Conservation (phyloP, 176 grass and related monocot genomes). For the Carex cristatella region DNA sequence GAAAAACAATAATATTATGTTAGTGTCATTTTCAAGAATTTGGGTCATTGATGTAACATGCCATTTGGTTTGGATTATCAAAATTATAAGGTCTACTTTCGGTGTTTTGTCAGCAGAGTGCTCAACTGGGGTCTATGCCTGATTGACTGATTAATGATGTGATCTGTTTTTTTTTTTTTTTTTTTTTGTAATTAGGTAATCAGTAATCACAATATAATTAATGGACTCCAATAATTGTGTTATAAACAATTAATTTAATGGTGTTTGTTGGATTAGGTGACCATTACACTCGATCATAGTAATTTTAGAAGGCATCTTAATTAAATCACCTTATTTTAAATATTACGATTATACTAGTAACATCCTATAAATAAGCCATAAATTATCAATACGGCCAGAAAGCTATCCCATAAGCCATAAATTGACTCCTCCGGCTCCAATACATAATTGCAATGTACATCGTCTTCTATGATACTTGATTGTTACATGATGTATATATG, state of each 20-base stretch:
- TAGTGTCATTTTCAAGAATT: constrained; percentile 16
- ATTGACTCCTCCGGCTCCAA: neutral
- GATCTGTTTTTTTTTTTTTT: neutral
- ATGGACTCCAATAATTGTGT: neutral
- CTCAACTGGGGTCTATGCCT: neutral
- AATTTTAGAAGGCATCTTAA: neutral
- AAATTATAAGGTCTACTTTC: neutral
- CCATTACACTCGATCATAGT: neutral
- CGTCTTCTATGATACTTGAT: too few relatives aligned
- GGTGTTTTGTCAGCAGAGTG: constrained; percentile 2
- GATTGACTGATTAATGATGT: neutral
- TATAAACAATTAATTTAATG: constrained; percentile 16
- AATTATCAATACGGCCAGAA: neutral
- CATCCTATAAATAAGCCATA: neutral
- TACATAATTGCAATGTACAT: too few relatives aligned
- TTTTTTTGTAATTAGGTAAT: neutral
- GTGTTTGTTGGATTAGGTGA: constrained; percentile 19
- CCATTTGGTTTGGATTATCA: constrained; percentile 13
- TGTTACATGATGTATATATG: too few relatives aligned
- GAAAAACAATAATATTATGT: neutral
- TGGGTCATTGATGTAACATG: neutral
- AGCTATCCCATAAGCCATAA: neutral
- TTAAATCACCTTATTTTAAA: neutral
- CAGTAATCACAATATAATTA: neutral
- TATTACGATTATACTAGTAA: neutral